A percentile compares a stretch with the other conserved stretches of the same genome.
These are phyloP conservation scores for Pseudonitzschia multiseries DNA, from an alignment of 108 stramenopile species.

Conservation along the genomic window DNA sequence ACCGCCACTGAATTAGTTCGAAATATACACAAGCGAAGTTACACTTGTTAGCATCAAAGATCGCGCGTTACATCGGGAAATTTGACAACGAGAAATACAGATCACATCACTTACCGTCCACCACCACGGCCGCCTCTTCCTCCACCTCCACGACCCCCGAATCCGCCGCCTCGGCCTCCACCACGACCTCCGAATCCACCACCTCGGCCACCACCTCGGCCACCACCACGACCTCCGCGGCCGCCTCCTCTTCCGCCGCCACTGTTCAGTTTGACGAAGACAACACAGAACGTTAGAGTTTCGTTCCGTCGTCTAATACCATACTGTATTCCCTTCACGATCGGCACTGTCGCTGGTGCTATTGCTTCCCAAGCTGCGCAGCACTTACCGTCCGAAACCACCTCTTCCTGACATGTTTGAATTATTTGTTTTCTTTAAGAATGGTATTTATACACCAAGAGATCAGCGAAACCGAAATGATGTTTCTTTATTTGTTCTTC, in stretches of 20 bases:
- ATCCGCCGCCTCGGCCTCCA: conserved; percentile 47
- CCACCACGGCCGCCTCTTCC: conserved; percentile 20
- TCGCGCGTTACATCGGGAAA: background rate
- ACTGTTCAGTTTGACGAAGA: background rate
- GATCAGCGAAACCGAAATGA: too few relatives aligned
- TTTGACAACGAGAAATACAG: conserved; percentile 4
- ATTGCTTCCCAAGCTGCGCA: background rate
- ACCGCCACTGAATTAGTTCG: conserved; percentile 35
- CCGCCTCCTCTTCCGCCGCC: too few relatives aligned
- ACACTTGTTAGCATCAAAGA: background rate
- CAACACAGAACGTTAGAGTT: background rate
- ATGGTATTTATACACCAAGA: too few relatives aligned
- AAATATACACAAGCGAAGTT: too few relatives aligned
- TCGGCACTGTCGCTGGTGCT: background rate
- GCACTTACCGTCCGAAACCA: conserved; percentile 50
- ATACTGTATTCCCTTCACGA: background rate
- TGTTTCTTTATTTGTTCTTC: too few relatives aligned
- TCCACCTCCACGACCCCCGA: conserved; percentile 53
- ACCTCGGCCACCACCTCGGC: conserved; percentile 42
- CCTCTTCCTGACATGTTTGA: conserved; percentile 32
- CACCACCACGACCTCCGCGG: conserved; percentile 20
- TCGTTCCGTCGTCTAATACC: background rate
- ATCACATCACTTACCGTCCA: background rate
- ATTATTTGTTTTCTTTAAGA: background rate
- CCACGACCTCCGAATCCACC: conserved; percentile 66